Conservation (phyloP, 768 basidiomycete genomes). For the Panaeolus cyanescens region DNA sequence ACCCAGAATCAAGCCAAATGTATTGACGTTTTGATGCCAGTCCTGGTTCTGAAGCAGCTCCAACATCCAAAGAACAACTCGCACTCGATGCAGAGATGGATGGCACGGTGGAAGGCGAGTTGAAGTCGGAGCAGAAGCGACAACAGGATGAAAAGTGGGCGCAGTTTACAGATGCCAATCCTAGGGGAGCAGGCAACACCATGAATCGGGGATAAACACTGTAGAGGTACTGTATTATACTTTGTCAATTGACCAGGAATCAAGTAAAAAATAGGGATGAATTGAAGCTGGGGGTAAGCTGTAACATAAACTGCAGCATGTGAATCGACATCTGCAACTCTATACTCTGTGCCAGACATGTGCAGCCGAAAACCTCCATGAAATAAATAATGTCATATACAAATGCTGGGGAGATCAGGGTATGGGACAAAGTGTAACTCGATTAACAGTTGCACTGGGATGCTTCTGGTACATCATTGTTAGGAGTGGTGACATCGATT, state of each 20-base stretch:
- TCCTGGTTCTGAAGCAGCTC: conserved; percentile 61
- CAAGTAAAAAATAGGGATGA: background rate
- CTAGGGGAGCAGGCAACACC: conserved; percentile 92
- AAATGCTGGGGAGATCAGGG: conserved; percentile 18
- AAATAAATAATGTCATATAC: conserved; percentile 21
- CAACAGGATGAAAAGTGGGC: conserved; percentile 93
- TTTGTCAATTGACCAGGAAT: background rate
- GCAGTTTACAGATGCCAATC: conserved; percentile 80
- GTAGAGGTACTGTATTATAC: background rate
- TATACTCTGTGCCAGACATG: background rate
- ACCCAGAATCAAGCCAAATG: background rate
- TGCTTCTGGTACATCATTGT: conserved; percentile 77
- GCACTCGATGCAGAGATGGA: conserved; percentile 82
- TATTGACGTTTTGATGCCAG: conserved; percentile 37
- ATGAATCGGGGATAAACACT: conserved; percentile 81
- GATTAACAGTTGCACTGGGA: conserved; percentile 81
- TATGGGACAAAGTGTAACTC: conserved; percentile 7
- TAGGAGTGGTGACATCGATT: conserved; percentile 87
- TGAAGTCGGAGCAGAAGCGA: conserved; percentile 75
- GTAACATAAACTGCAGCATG: background rate
- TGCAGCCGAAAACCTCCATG: background rate
- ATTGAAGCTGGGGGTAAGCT: background rate
- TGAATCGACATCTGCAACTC: background rate
- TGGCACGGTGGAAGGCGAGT: conserved; percentile 66
- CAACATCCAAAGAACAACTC: conserved; percentile 79